Base-by-base conservation (phyloP, 768 basidiomycete species). In the Lactifluus rugatus region DNA sequence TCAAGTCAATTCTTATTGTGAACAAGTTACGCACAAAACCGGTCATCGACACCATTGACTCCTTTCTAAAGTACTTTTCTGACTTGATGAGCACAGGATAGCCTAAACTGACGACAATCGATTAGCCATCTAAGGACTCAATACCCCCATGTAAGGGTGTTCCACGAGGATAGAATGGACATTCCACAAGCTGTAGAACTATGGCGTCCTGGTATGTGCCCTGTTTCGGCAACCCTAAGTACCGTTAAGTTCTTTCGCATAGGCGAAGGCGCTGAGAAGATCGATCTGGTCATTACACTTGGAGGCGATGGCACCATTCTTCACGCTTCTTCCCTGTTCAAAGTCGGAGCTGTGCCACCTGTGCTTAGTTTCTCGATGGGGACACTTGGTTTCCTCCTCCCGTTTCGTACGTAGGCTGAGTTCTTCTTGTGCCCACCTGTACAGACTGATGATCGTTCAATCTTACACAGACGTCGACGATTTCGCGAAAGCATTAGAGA, bases 221-320 rank as follows among this genome's bases (percentile, higher is more conserved):
- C 25, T 32, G 16, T 16, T 28, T 48, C 64, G 34, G 41, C 32
- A 16, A 3, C 10, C 28, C 8, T 5, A 11, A n/a, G 31, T 14
- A 2, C 9, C 39, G 11, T 31, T 16, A 23, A 36, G 28, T 16
- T 31, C 9, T 31, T 37, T 36, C 42, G 44, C 19, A 44, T 45
- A 64, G 54, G 64, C 75, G 78, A 78, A 47, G 76, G 74, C 45
- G 74, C 84, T 3, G 75, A 83, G 62, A 78, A 78, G 54, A 88
- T 95, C 57, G 89, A 93, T 68, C 75, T 97, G 9, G 85, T 96
- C 19, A 82, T 96, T 26, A 95, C 94, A 0, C 73, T 97, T 1
- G 94, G 94, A 46, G 94, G 94, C 34, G 94, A 97, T 67, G 94
- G 94, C 9, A 96, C 94, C 5, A 93, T 96, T 49, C 78, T 97